Evolutionary conservation across 768 basidiomycete genomes (phyloP).

Genomic region (Leccinum subgranulosum): DNA sequence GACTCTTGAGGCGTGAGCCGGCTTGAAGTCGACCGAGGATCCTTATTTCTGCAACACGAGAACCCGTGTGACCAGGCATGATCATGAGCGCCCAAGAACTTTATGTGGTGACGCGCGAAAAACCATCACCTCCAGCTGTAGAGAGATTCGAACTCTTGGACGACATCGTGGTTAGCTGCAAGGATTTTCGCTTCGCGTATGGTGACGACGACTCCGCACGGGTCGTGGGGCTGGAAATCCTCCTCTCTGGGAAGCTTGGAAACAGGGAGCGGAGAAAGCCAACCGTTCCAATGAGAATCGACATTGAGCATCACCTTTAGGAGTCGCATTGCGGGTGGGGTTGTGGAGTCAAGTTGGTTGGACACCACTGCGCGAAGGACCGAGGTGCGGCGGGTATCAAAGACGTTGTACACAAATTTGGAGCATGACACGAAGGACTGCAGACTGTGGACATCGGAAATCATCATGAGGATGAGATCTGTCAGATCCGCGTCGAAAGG

Average conservation of each 20-base stretch:
- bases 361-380: conserved; percentile 11
- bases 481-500: conserved; percentile 12
- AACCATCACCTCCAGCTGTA: conserved; percentile 22
- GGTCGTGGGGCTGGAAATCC: neutral
- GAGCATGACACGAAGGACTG: conserved; percentile 13
- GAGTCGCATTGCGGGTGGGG: conserved; percentile 12
- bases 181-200: conserved; percentile 11
- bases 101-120: neutral
- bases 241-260: conserved; percentile 13
- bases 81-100: conserved; percentile 2
- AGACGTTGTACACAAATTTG: conserved; percentile 17
- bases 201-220: neutral
- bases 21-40: conserved; percentile 22
- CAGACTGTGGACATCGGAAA: conserved; percentile 9
- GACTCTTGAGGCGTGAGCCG: neutral
- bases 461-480: conserved; percentile 8
- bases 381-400: conserved; percentile 8
- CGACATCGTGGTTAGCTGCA: conserved; percentile 11
- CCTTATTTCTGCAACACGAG: conserved; percentile 33
- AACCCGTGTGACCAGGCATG: neutral
- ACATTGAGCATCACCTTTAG: conserved; percentile 12
- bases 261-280: conserved; percentile 5
- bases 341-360: conserved; percentile 11
- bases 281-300: conserved; percentile 14
- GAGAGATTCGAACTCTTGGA: conserved; percentile 13